Evolutionary conservation across 2,329 filamentous ascomycete species (phyloP).

Genomic region (Endocalyx cinctus): DNA sequence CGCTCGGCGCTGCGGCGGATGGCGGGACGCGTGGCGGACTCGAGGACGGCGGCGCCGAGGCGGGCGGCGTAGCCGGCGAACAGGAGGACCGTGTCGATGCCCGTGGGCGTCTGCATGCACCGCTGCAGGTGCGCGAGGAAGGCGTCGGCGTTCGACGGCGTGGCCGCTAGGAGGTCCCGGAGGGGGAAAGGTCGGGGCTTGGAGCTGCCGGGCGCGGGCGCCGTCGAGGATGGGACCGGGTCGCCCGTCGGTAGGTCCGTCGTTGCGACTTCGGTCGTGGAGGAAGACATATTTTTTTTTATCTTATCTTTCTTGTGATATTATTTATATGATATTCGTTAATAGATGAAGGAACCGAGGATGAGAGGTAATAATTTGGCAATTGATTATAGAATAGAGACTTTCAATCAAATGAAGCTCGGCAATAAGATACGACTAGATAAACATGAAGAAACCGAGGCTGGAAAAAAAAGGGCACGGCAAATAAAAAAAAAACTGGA

Average conservation of each 20-base stretch:
- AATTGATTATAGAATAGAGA: no score
- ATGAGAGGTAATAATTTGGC: no score
- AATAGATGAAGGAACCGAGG: no score
- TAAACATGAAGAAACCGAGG: no score
- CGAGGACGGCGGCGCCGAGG: conserved; percentile 47
- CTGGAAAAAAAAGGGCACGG: no score
- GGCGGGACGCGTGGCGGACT: conserved; percentile 50
- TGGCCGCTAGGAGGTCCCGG: conserved; percentile 26
- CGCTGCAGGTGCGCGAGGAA: conserved; percentile 55
- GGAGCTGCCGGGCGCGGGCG: conserved; percentile 16
- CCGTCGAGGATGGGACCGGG: conserved; percentile 25
- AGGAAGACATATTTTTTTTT: conserved; percentile 15
- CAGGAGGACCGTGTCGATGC: conserved; percentile 66
- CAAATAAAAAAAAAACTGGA: no score
- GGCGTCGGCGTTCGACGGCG: conserved; percentile 42
- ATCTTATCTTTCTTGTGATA: no score
- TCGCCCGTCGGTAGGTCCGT: conserved; percentile 33
- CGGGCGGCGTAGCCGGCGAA: conserved; percentile 65
- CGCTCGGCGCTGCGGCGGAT: conserved; percentile 48
- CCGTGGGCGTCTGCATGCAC: conserved; percentile 62
- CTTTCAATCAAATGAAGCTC: no score
- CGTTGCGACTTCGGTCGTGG: conserved; percentile 20
- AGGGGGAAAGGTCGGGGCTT: conserved; percentile 21
- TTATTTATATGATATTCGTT: no score
- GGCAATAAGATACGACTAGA: no score